These are phyloP conservation scores for Globisporangium yorkense DNA, from an alignment of 352 stramenopile species.

Conservation along the genomic window DNA sequence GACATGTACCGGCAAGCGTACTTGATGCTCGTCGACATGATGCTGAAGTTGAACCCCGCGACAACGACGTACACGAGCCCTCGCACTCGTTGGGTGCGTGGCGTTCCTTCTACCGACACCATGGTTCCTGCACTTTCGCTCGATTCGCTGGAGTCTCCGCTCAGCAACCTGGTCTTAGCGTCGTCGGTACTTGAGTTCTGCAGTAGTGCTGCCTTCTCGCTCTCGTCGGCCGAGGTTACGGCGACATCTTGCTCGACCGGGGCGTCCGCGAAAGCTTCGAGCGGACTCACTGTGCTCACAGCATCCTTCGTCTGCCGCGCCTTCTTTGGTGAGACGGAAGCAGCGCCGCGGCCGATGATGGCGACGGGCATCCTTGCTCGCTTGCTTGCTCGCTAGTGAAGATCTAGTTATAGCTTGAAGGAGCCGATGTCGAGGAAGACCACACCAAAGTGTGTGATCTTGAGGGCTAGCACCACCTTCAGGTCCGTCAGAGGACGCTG, in stretches of 20 bases:
- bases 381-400: background rate
- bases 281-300: background rate
- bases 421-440: background rate
- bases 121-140: background rate
- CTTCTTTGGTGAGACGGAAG: background rate
- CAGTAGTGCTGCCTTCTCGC: background rate
- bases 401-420: background rate
- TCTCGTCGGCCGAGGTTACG: background rate
- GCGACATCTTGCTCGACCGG: background rate
- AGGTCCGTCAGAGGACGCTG: background rate
- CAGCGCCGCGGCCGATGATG: background rate
- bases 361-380: background rate
- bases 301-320: background rate
- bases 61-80: slow-evolving; percentile 44
- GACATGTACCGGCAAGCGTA: slow-evolving; percentile 39
- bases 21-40: slow-evolving; percentile 63
- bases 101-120: background rate
- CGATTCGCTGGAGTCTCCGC: slow-evolving; percentile 16
- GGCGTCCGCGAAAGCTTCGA: background rate
- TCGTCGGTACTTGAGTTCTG: slow-evolving; percentile 3
- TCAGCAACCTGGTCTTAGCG: background rate
- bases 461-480: too few species aligned
- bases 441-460: too few species aligned
- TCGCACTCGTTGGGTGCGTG: slow-evolving; percentile 16
- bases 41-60: slow-evolving; percentile 53